Conservation (phyloP, 2,329 filamentous ascomycete species). For the Penicillium sp. region DNA sequence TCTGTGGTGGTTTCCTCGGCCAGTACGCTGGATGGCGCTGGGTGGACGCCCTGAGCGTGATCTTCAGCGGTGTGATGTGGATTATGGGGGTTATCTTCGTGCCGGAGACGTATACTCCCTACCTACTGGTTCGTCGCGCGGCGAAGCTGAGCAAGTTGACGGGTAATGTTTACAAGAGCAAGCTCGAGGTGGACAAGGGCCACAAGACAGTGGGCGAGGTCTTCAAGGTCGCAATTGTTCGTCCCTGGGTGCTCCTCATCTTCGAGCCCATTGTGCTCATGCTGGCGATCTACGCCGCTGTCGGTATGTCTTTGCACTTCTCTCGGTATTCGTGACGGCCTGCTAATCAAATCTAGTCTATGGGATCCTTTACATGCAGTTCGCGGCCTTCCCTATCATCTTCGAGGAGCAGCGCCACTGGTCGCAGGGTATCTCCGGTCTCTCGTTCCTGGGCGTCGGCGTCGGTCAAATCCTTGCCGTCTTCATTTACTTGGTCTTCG, state of each 20-base stretch:
- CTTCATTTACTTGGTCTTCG: no score
- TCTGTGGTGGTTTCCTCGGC: constrained; percentile 62
- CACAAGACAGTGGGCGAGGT: constrained; percentile 12
- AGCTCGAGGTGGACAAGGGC: constrained; percentile 12
- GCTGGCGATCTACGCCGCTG: no score
- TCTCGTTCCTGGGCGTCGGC: no score
- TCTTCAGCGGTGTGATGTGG: constrained; percentile 59
- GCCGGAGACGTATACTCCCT: constrained; percentile 42
- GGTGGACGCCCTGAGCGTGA: constrained; percentile 59
- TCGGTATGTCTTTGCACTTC: no score
- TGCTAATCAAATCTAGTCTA: no score
- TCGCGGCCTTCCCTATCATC: no score
- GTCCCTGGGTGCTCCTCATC: constrained; percentile 47
- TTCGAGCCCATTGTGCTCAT: no score
- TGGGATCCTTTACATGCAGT: no score
- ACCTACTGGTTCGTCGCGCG: constrained; percentile 48
- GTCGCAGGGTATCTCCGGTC: no score
- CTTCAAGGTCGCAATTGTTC: constrained; percentile 44
- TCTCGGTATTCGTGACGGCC: no score
- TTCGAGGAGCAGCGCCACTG: no score
- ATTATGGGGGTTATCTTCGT: constrained; percentile 17
- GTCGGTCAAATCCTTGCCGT: no score
- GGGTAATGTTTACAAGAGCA: constrained; percentile 43
- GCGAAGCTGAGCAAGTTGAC: constrained; percentile 45
- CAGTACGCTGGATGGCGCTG: constrained; percentile 62